Base-by-base conservation (phyloP, 2,329 filamentous ascomycete genomes). In the Cryphonectria carpinicola region DNA sequence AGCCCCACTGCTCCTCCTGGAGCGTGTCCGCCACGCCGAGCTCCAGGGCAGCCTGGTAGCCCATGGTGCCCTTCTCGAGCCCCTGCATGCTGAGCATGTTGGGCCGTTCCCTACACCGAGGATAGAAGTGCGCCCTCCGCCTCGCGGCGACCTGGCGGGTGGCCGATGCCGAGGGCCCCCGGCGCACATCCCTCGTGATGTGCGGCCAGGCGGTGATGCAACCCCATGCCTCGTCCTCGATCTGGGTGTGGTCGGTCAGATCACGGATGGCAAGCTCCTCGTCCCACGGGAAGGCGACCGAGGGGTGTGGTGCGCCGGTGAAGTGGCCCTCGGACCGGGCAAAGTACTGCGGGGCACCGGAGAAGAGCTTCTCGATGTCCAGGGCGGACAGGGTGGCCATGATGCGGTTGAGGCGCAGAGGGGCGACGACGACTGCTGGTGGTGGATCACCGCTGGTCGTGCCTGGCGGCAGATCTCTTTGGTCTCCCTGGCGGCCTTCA, bases 51-150 rank as follows among this genome's bases (percentile, higher is more conserved):
- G 91, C 89, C 74, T 88, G 86, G 77, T 89, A 92, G 67, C 91
- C 91, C 77, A 92, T 84, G 25, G 90, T 92, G 58, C 91, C 91
- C 77, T 90, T 90, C 77, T 93, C 91, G 43, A 91, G 80, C 3
- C 91, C 91, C 74, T 91, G 89, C 83, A 90, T 89, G 82, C 89
- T 91, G 71, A 93, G 84, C 90, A 93, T 93, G 78, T 87, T 91
- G 56, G 91, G 91, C 32, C 88, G 81, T 77, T 92, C 90, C 63
- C 85, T 84, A 73, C 87, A 88, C 69, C 85, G 84, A 56, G 88
- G 83, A 76, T 87, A 86, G 77, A 89, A 89, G 77, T 89, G 88
- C 70, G 87, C 84, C 69, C 84, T 84, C 71, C 81, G 81, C 72
- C 82, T 84, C 76, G 82, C 82, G 66, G 80, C 80, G 54, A 80